Evolutionary conservation across 2,329 filamentous ascomycete species (phyloP).

Genomic region (Paecilomyces sp.): DNA sequence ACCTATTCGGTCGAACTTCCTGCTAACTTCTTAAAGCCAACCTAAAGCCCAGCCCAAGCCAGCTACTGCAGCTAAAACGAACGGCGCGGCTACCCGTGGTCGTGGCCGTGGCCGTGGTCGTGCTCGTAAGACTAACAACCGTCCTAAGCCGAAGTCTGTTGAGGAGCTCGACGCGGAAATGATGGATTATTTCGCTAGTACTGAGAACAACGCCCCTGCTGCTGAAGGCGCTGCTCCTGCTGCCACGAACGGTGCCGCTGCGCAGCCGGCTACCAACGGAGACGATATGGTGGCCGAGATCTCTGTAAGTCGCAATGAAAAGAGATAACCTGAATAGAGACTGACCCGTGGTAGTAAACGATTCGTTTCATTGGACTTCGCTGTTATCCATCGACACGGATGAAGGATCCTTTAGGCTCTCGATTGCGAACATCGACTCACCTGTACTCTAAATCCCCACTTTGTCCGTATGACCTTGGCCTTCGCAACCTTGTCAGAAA

Average conservation of each 20-base stretch:
- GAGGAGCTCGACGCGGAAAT: slow-evolving; percentile 97
- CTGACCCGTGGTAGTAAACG: neutral
- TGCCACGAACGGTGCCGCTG: slow-evolving; percentile 39
- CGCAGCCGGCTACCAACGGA: slow-evolving; percentile 42
- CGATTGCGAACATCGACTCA: neutral
- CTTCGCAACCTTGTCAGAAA: slow-evolving; percentile 1
- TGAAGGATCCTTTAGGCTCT: neutral
- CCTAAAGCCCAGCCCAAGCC: slow-evolving; percentile 74
- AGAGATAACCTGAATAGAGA: neutral
- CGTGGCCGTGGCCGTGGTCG: slow-evolving; percentile 44
- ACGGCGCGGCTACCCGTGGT: slow-evolving; percentile 44
- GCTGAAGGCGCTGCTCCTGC: slow-evolving; percentile 27
- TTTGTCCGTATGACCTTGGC: neutral
- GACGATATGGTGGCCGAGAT: slow-evolving; percentile 53
- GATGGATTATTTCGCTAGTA: slow-evolving; percentile 76
- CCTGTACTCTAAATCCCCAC: neutral
- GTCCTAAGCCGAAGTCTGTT: slow-evolving; percentile 70
- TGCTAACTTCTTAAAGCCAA: slow-evolving; percentile 33
- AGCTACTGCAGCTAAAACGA: slow-evolving; percentile 62
- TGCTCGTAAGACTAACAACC: slow-evolving; percentile 56
- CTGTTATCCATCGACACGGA: neutral
- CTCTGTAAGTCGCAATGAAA: slow-evolving; percentile 35
- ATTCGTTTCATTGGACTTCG: neutral
- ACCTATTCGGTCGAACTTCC: neutral
- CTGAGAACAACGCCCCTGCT: slow-evolving; percentile 31